Percentiles rank a stretch among this genome's conserved stretches.
Evolutionary conservation across 192 early-diverging fungal genomes (phyloP).

Genomic region (Gamsiella multidivaricata): DNA sequence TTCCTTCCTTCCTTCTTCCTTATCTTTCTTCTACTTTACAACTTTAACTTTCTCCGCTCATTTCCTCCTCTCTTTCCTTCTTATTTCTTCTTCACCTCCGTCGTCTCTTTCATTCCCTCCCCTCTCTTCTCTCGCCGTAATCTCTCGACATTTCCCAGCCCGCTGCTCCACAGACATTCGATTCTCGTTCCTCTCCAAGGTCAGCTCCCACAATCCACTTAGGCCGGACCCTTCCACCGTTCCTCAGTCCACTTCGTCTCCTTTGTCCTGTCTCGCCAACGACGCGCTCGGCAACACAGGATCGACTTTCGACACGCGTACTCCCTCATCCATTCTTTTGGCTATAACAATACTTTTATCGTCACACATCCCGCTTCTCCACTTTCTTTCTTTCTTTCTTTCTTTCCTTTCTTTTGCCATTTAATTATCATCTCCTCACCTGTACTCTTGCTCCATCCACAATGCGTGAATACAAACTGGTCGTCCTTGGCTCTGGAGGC

Average conservation of each 20-base stretch:
- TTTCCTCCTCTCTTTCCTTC: not conserved
- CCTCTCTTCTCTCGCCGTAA: not conserved
- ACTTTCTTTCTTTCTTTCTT: not conserved
- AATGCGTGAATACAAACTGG: slow-evolving; percentile 96
- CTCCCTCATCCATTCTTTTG: too few species aligned
- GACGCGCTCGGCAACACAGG: too few species aligned
- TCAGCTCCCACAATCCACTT: too few species aligned
- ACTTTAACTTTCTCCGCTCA: not conserved
- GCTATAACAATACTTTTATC: too few species aligned
- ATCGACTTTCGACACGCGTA: not conserved
- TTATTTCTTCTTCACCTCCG: not conserved
- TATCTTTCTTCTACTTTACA: not conserved
- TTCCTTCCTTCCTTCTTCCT: slow-evolving; percentile 2
- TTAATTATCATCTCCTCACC: not conserved
- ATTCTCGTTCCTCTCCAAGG: too few species aligned
- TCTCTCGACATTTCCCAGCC: too few species aligned
- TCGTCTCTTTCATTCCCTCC: not conserved
- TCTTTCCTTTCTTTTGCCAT: not conserved
- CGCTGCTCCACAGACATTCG: too few species aligned
- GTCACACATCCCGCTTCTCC: too few species aligned
- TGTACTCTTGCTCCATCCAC: not conserved
- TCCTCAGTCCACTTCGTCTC: too few species aligned
- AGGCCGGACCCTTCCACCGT: too few species aligned
- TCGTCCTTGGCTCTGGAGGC: slow-evolving; percentile 93
- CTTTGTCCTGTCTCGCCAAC: not conserved